These are phyloP conservation scores for Pichia nakasei DNA, from an alignment of 805 yeast genomes.

Conservation along the genomic window DNA sequence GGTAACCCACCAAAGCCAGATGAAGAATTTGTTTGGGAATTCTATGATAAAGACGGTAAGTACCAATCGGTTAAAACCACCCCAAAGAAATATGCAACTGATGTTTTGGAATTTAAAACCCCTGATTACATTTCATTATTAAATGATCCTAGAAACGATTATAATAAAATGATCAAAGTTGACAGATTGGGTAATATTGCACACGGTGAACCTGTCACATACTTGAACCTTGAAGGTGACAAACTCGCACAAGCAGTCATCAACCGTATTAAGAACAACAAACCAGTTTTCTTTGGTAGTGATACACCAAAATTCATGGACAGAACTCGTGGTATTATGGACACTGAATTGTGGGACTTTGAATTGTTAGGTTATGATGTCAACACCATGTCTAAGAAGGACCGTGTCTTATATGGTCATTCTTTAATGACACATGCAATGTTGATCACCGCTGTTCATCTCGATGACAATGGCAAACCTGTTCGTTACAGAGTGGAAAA, in stretches of 20 bases:
- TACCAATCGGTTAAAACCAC: constrained; percentile 42
- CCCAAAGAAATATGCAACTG: constrained; percentile 56
- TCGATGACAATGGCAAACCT: constrained; percentile 54
- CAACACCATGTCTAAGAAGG: constrained; percentile 46
- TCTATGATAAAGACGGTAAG: constrained; percentile 55
- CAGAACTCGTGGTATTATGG: constrained; percentile 60
- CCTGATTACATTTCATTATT: constrained; percentile 54
- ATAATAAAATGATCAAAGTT: constrained; percentile 54
- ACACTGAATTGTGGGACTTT: constrained; percentile 60
- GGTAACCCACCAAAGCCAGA: constrained; percentile 75
- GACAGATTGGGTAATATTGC: constrained; percentile 67
- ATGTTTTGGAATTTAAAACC: constrained; percentile 45
- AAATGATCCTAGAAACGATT: constrained; percentile 75
- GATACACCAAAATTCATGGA: constrained; percentile 78
- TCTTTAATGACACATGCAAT: constrained; percentile 87
- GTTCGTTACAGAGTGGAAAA: constrained; percentile 67
- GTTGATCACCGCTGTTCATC: constrained; percentile 75
- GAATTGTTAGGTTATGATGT: constrained; percentile 43
- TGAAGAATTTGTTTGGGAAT: constrained; percentile 67
- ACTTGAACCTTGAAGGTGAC: constrained; percentile 58
- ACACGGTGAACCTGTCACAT: constrained; percentile 62
- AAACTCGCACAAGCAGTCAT: constrained; percentile 53
- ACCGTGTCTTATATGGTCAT: constrained; percentile 61
- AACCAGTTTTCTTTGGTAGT: constrained; percentile 82
- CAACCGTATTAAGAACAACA: constrained; percentile 58